Base-by-base conservation (phyloP, 352 stramenopile genomes). In the Phytopythium delawarense region DNA sequence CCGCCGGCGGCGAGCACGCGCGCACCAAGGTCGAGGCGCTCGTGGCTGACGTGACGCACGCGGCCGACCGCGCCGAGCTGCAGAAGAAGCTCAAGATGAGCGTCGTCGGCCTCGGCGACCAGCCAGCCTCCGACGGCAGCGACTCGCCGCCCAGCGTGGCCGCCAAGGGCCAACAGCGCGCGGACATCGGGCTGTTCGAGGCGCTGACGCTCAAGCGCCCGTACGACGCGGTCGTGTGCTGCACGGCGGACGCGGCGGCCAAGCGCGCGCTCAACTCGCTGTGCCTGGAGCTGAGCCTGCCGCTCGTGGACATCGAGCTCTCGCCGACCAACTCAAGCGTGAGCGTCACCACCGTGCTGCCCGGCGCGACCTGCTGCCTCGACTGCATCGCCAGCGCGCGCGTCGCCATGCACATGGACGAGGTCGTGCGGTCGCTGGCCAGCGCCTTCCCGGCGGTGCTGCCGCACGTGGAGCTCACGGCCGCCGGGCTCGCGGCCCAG, bases 221-320 rank as follows among this genome's bases (percentile, higher is more conserved):
- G 37, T 79, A 76, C 49, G 74, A 82, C 57, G 64, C 59, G 25
- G 61, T 82, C 44, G 44, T 82, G 15, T 79, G 65, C 44, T 79
- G 71, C 51, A 34, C 65, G 15, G 63, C 66, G 7, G 65, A 74
- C 52, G 71, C 69, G 18, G 63, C 15, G 6, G 62, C 64, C 18
- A 64, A 62, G 57, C 34, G 67, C 8, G 59, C 56, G 2, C 52
- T 82, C 32, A 76, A 82, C 44, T 30, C 64, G 37, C 61, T 78
- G 39, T 79, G 71, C 44, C 53, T 82, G n/a, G 69, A 82, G 55
- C 74, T 82, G 49, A 79, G 74, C 42, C 63, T 82, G 32, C 71
- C 74, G 37, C 57, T 82, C 23, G 39, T 82, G n/a, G 61, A 72
- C 30, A 64, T 70, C 20, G 57, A 61, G 11, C 60, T 76, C 15